Base-by-base conservation (phyloP, 1,284 basidiomycete genomes). In the Mrakiaceae sp. region DNA sequence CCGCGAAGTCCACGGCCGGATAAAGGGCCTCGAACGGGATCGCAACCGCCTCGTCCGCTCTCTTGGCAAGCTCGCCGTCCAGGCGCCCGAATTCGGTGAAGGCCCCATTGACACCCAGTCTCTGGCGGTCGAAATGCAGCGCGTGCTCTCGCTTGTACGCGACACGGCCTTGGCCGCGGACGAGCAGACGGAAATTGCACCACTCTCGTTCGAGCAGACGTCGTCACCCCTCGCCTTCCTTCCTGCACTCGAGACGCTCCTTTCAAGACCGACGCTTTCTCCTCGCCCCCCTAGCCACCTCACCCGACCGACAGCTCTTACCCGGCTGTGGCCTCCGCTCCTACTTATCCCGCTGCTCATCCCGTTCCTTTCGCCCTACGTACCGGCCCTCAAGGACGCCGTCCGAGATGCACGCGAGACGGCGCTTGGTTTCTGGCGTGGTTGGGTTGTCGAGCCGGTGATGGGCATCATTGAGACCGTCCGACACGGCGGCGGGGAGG, bases 361-460 rank as follows among this genome's bases (percentile, higher is more conserved):
- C 39, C 65, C 60, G 7, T 5, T 53, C 6, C 40, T 63, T 12
- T 39, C 62, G 1, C 46, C 61, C 3, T 60, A 63, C 47, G 44
- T 66, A 1, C 65, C 65, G 2, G 53, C 39, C 1, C 14, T 62
- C 66, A 66, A 70, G 39, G 80, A 85, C 61, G 78, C 88, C 63
- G 79, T 82, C 2, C 69, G 69, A n/a, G 86, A 89, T 67, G 81
- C 84, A 0, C 74, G 80, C 58, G 85, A 88, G 71, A 95, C 93
- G 0, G 70, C 84, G 6, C 78, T 78, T 53, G 86, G 86, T 0
- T 96, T 98, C 75, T 78, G 92, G 70, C 78, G 83, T 40, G 87
- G 86, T 62, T 98, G 93, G 89, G 80, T 98, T 2, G 77, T 94
- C 67, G 88, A 93, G 68, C 95, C 95, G 0, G 72, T 94, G n/a